phyloP scores from a whole-genome alignment of 73 alveolate genomes.

The Tetrahymena thermophila region DNA sequence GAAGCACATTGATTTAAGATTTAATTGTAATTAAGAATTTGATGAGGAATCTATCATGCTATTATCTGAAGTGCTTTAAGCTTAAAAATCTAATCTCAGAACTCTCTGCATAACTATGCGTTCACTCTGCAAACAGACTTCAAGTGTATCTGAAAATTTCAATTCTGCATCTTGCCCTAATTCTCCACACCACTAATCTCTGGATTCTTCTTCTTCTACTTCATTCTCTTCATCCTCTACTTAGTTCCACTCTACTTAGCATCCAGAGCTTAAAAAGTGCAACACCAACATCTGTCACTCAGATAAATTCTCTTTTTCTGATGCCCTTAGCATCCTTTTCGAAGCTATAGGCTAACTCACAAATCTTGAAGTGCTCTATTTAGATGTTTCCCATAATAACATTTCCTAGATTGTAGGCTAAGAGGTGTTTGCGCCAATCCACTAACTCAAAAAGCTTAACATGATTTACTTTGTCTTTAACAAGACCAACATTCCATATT shows the following conservation, averaged over 20 bases:
- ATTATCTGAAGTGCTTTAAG: background rate
- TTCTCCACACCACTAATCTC: background rate
- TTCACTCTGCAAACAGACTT: background rate
- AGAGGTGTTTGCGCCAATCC: background rate
- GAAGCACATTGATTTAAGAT: background rate
- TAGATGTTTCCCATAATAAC: background rate
- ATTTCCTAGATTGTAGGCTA: background rate
- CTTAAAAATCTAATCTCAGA: background rate
- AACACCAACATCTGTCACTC: background rate
- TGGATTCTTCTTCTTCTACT: background rate
- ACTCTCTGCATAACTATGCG: background rate
- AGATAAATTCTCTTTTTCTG: background rate
- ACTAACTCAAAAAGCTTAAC: background rate
- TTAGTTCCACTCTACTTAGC: background rate
- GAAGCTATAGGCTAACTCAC: background rate
- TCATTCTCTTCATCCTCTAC: background rate
- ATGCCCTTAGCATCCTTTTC: background rate
- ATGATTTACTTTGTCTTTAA: background rate
- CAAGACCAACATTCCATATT: background rate
- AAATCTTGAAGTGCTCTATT: background rate
- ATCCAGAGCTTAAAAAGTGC: background rate
- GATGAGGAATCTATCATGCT: background rate
- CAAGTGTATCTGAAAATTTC: background rate
- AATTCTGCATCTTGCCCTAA: background rate
- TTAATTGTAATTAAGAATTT: background rate